Base-by-base conservation (phyloP, 306 rosid genomes). In the Vachellia pachyceras region DNA sequence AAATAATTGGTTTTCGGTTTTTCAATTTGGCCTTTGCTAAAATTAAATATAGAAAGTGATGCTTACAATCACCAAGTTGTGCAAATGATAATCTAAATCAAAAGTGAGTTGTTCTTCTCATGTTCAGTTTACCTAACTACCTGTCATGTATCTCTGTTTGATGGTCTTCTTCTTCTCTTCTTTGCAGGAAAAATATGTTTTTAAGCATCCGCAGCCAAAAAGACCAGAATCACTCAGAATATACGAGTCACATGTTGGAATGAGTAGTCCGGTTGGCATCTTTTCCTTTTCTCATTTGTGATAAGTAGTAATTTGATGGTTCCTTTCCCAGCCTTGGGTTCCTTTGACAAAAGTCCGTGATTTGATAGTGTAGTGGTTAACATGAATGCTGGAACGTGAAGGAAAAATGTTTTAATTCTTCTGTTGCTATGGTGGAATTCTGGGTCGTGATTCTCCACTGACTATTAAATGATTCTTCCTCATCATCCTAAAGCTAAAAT, bases 201-300 rank as follows among this genome's bases (percentile, higher is more conserved):
- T 96, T 82, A 84, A 91, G 77, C 93, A 96, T 85, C 90, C 97
- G 69, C 98, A 82, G 87, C 99, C 99, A 18, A 90, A 89, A 84
- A 94, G 86, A 83, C 99, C 99, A 75, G 84, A 89, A 39, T 92
- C 99, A 84, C 98, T 96, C 65, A 88, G 99, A 83, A 92, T 96
- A 85, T 96, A 96, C 54, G 99, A 96, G 86, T 68, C 97, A 57
- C 99, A 96, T 70, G 87, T 96, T 37, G 99, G 99, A 84, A 96
- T 96, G 99, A 96, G 99, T 77, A 96, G 99, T 85, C 89, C 92
- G 87, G 99, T 96, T 82, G n/a, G 91, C 73, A 84, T 77, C 73
- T 72, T 73, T 46, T 39, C 70, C 78, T 72, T 75, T 73, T 84
- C 33, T 69, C 82, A 82, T 54, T n/a, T 87, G 77, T 61, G 74